Evolutionary conservation across 768 basidiomycete genomes (phyloP), one percentile per base, ranked within the genome.

Genomic region (Mycena venus): DNA sequence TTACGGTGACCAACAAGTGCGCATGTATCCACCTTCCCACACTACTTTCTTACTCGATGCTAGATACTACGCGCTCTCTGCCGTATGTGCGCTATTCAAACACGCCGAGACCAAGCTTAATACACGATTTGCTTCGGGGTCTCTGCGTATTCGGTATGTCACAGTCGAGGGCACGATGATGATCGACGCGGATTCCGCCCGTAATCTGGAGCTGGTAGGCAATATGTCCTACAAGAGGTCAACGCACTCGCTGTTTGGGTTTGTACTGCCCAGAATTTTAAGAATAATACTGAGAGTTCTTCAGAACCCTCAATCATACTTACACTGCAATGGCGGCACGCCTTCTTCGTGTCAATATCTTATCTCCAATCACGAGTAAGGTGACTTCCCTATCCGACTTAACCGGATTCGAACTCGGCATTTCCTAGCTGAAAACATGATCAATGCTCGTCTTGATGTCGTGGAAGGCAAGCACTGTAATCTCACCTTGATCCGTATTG

Each of bases 81-180:
- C 98, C 2, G 87, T 90, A 1, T 93, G 92, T 61, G 97, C 97
- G 0, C 85, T 99, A 19, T 96, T 99, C 88, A 96, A 96, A 81
- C 91, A 95, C 78, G 88, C 93, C 25, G 95, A 97, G 79, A 83
- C 83, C 2, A 89, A 90, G 61, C 83, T 94, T 63, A 94, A 95
- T 75, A 90, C 89, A 0, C 89, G 91, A 17, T 99, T 95, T 80
- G 88, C 94, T 1, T 82, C 88, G 0, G 86, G 84, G 4, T 95
- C 95, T 12, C 85, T 96, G 29, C 89, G 92, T 38, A 95, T 96
- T 67, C 88, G 91, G 25, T 97, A 94, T 79, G 86, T 90, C 1
- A 91, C 94, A 2, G 92, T 95, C 0, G 95, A 97, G 80, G 97
- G 97, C 0, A 97, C 96, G 0, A 95, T 99, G 94, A 90, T 98